A percentile compares a stretch with the other conserved stretches of the same genome.
Conservation (phyloP, 495 filamentous ascomycete genomes). For the Chaetomidium leptoderma region DNA sequence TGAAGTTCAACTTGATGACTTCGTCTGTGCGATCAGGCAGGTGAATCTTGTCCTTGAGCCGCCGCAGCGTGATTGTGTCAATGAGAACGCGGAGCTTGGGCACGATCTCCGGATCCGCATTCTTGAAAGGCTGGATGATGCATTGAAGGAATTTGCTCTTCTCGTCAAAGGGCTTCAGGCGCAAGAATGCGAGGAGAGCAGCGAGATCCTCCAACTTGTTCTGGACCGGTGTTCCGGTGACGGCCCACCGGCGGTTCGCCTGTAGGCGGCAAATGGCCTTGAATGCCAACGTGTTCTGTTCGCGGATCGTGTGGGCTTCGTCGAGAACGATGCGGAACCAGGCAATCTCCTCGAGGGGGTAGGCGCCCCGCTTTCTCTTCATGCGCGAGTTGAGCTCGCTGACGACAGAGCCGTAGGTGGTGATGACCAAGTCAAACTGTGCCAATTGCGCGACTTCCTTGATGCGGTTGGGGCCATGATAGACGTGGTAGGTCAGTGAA, state of each 20-base stretch:
- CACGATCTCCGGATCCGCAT: constrained; percentile 73
- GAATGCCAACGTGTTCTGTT: constrained; percentile 72
- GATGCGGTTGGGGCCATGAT: constrained; percentile 73
- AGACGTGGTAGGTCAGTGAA: constrained; percentile 65
- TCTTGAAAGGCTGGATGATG: constrained; percentile 77
- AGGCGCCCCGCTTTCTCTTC: constrained; percentile 54
- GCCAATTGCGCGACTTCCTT: constrained; percentile 64
- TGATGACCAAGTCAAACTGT: constrained; percentile 77
- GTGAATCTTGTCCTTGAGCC: constrained; percentile 84
- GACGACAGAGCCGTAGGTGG: constrained; percentile 83
- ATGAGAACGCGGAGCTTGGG: constrained; percentile 86
- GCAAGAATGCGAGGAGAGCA: constrained; percentile 84
- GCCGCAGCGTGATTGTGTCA: constrained; percentile 86
- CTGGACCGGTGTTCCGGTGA: constrained; percentile 88
- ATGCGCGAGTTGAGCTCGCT: constrained; percentile 64
- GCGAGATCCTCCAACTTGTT: constrained; percentile 89
- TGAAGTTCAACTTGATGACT: constrained; percentile 59
- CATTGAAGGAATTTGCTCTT: constrained; percentile 65
- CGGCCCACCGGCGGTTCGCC: constrained; percentile 84
- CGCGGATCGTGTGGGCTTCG: constrained; percentile 91
- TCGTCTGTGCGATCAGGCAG: constrained; percentile 70
- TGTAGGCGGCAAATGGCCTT: constrained; percentile 79
- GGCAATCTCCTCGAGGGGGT: constrained; percentile 68
- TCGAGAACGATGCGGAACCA: constrained; percentile 97
- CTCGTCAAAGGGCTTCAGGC: constrained; percentile 81